Evolutionary conservation across 192 early-diverging fungal species (phyloP).

Genomic region (Gorgonomyces haynaldii): DNA sequence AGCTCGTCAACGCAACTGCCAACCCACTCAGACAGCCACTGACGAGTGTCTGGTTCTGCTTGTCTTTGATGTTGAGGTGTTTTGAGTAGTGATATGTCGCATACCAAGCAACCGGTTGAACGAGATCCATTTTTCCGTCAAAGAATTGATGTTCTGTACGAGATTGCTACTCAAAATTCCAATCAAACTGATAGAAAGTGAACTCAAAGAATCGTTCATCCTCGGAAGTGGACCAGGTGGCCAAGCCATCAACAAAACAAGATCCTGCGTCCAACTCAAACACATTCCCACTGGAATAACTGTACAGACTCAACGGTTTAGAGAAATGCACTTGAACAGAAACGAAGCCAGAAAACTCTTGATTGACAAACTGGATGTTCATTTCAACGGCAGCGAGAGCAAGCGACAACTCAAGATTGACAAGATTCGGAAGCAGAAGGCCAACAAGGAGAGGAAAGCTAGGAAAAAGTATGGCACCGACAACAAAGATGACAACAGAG

Average conservation of each 20-base stretch:
- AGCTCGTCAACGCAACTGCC: no score
- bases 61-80: no score
- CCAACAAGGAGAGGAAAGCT: constrained; percentile 9
- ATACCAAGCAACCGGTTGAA: no score
- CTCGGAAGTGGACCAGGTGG: constrained; percentile 34
- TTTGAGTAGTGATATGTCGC: no score
- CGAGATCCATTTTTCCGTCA: no score
- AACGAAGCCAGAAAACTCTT: constrained; percentile 36
- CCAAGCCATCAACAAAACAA: constrained; percentile 34
- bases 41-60: no score
- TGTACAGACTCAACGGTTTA: constrained; percentile 30
- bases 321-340: constrained; percentile 23
- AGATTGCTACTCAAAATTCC: neutral
- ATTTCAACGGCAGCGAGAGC: constrained; percentile 20
- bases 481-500: neutral
- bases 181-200: constrained; percentile 20
- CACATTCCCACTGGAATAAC: constrained; percentile 28
- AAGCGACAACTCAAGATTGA: constrained; percentile 12
- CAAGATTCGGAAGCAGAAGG: constrained; percentile 1
- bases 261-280: constrained; percentile 23
- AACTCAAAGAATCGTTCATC: constrained; percentile 31
- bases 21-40: no score
- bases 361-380: constrained; percentile 21
- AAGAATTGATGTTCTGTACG: no score
- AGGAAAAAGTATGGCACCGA: constrained; percentile 10